Evolutionary conservation across 768 basidiomycete species (phyloP).

Genomic region (Galerina marginata): DNA sequence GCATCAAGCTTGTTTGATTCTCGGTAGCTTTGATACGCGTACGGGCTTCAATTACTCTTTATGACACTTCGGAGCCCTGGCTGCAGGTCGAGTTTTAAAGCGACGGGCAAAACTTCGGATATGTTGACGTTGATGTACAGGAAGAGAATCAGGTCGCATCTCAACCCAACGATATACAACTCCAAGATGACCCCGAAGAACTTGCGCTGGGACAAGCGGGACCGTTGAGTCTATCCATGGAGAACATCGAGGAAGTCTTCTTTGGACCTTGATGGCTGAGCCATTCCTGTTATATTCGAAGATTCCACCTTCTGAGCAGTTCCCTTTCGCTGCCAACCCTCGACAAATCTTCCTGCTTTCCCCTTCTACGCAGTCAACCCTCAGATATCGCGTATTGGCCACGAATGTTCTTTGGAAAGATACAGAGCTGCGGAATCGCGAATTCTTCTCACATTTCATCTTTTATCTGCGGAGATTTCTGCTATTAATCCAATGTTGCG

Average conservation of each 20-base stretch:
- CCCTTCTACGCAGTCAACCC: too few species aligned
- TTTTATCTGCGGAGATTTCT: constrained; percentile 3
- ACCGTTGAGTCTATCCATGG: neutral
- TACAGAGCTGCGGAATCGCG: neutral
- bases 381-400: too few species aligned
- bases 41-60: too few species aligned
- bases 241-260: neutral
- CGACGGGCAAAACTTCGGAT: neutral
- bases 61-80: neutral
- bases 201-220: neutral
- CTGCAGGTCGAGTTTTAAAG: neutral
- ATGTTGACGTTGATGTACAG: neutral
- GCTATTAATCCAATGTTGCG: neutral
- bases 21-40: too few species aligned
- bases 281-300: neutral
- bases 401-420: neutral
- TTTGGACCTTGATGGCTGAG: neutral
- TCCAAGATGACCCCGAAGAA: neutral
- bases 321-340: too few species aligned
- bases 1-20: neutral
- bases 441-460: neutral
- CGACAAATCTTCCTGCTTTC: too few species aligned
- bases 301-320: too few species aligned
- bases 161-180: neutral
- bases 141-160: neutral